Evolutionary conservation across 768 basidiomycete genomes (phyloP).

Genomic region (Strobilomyces confusus): DNA sequence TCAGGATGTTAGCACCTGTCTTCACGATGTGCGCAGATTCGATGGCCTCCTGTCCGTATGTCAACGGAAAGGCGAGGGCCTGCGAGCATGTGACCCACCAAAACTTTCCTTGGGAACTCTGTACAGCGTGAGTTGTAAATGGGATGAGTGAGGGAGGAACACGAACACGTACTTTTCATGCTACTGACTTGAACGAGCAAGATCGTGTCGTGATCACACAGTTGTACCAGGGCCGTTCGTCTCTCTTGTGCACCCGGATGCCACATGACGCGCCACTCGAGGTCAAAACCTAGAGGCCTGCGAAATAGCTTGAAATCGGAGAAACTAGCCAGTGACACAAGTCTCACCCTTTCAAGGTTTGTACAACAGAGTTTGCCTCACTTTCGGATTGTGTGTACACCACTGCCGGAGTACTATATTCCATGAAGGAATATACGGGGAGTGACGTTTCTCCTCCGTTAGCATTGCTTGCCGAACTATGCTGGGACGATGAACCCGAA

Average conservation of each 20-base stretch:
- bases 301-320: neutral
- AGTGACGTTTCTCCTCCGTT: slow-evolving; percentile 10
- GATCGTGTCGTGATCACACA: slow-evolving; percentile 41
- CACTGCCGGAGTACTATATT: slow-evolving; percentile 31
- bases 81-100: slow-evolving; percentile 24
- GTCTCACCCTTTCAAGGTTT: slow-evolving; percentile 35
- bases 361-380: slow-evolving; percentile 39
- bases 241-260: slow-evolving; percentile 31
- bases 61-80: neutral
- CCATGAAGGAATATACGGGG: slow-evolving; percentile 38
- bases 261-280: slow-evolving; percentile 44
- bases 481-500: slow-evolving; percentile 4
- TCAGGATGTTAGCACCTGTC: slow-evolving; percentile 45
- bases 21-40: slow-evolving; percentile 40
- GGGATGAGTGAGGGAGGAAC: neutral
- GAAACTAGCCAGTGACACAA: neutral
- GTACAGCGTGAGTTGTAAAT: neutral
- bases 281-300: slow-evolving; percentile 49
- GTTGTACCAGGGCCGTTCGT: slow-evolving; percentile 43
- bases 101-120: slow-evolving; percentile 44
- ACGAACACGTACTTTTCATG: slow-evolving; percentile 39
- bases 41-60: slow-evolving; percentile 38
- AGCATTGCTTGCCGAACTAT: neutral
- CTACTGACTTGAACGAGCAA: slow-evolving; percentile 45
- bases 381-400: slow-evolving; percentile 40